Base-by-base conservation (phyloP, 148 eudicot species). In the Persicaria maculosa region DNA sequence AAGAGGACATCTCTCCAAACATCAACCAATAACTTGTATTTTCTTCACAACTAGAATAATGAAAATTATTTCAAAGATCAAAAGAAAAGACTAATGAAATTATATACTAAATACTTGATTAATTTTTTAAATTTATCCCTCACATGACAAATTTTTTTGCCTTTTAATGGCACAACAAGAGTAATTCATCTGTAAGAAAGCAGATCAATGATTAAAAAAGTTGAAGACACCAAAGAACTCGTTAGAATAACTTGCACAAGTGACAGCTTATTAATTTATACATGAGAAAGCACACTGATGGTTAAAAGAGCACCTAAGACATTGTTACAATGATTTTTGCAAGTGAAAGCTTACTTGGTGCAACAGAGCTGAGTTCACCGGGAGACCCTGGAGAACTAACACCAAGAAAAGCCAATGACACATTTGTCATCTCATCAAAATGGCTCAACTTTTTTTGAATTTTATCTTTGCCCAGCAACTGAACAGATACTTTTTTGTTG, bases 391-490 rank as follows among this genome's bases (percentile, higher is more conserved):
- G 62, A 62, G 90, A 84, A 80, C 90, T 81, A 84, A 95, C 89
- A 31, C 99, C 97, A 47, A 92, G 87, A 85, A 81, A 89, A 75
- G 93, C 83, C 36, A 95, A 74, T n/a, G 97, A 84, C 47, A 86
- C 97, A 81, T 81, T 78, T 45, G 77, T 68, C 86, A 95, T 75
- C 81, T 95, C 92, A 74, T 92, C 94, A 78, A 90, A 85, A 65
- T 80, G 86, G 64, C 90, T 92, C 45, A 92, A 64, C 83, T 85
- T 90, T 77, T 87, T 87, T 82, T 90, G 91, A 80, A 92, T 85
- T 86, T 90, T 87, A 22, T 92, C 93, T 77, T 85, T 87, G 72
- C 99, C 99, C 67, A 92, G 81, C 72, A 95, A 86, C 82, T 95
- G 81, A 76, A 95, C 86, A 52, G 96, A 84, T 65, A 95, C 96